A percentile compares a stretch with the other conserved stretches of the same genome.
phyloP scores from a whole-genome alignment of 495 filamentous ascomycete genomes.

The Evansstolkia leycettana region DNA sequence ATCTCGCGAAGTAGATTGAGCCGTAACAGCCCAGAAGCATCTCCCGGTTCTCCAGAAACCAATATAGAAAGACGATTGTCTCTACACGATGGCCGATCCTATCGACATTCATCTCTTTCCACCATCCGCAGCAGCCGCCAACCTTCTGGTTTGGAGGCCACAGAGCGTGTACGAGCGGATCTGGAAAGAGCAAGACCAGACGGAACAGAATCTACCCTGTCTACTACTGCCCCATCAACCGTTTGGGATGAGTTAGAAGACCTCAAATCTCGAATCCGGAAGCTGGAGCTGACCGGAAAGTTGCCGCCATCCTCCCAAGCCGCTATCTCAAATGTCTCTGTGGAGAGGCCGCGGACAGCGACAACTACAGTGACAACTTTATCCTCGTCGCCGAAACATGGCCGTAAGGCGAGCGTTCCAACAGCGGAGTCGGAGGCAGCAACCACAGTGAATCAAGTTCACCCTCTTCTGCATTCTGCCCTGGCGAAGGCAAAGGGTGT shows the following conservation, averaged over 20 bases:
- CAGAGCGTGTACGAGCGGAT: slow-evolving; percentile 22
- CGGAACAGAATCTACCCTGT: slow-evolving; percentile 71
- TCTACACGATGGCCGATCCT: slow-evolving; percentile 29
- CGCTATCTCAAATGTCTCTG: slow-evolving; percentile 59
- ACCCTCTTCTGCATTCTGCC: slow-evolving; percentile 72
- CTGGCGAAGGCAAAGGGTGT: slow-evolving; percentile 60
- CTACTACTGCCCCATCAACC: slow-evolving; percentile 77
- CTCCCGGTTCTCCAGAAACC: slow-evolving; percentile 29
- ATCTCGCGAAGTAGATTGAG: slow-evolving; percentile 26
- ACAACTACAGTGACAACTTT: slow-evolving; percentile 89
- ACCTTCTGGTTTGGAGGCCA: slow-evolving; percentile 35
- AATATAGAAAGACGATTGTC: slow-evolving; percentile 36
- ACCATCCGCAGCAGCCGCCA: slow-evolving; percentile 34
- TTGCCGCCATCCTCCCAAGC: slow-evolving; percentile 68
- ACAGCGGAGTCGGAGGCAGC: slow-evolving; percentile 30
- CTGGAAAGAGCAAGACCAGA: slow-evolving; percentile 42
- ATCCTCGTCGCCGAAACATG: slow-evolving; percentile 71
- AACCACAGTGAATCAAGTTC: slow-evolving; percentile 33
- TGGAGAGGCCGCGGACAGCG: slow-evolving; percentile 78
- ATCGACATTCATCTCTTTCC: slow-evolving; percentile 45
- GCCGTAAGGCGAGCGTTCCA: slow-evolving; percentile 40
- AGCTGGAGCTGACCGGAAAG: slow-evolving; percentile 84
- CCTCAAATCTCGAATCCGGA: slow-evolving; percentile 83
- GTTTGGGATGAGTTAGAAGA: slow-evolving; percentile 98
- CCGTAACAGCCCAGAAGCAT: slow-evolving; percentile 28